Conservation (phyloP, 1,139 yeast genomes). For the Candida mesenterica region DNA sequence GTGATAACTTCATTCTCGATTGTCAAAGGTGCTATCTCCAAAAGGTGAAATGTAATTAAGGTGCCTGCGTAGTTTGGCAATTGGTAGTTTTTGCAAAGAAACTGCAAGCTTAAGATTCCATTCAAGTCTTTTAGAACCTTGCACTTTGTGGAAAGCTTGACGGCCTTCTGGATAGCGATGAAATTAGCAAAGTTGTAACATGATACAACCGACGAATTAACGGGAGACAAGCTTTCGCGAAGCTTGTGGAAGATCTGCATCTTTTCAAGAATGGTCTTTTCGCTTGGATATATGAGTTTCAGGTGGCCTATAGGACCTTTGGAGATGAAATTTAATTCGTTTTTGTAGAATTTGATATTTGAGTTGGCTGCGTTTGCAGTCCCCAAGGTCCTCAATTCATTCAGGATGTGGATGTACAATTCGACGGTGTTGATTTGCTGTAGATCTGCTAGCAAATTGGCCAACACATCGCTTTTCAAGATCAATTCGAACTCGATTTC, state of each 20-base stretch:
- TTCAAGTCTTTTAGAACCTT: slow-evolving; percentile 56
- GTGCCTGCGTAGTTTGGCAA: slow-evolving; percentile 52
- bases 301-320: slow-evolving; percentile 68
- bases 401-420: slow-evolving; percentile 48
- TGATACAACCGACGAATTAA: slow-evolving; percentile 27
- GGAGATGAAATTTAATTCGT: slow-evolving; percentile 55
- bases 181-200: slow-evolving; percentile 55
- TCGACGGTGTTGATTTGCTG: slow-evolving; percentile 62
- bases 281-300: slow-evolving; percentile 66
- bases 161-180: slow-evolving; percentile 52
- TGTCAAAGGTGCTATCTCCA: slow-evolving; percentile 39
- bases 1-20: slow-evolving; percentile 17
- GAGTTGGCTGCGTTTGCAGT: slow-evolving; percentile 6
- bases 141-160: slow-evolving; percentile 57
- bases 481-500: slow-evolving; percentile 62
- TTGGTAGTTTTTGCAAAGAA: slow-evolving; percentile 37
- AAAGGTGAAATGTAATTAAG: slow-evolving; percentile 57
- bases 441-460: slow-evolving; percentile 65
- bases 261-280: slow-evolving; percentile 57
- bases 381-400: slow-evolving; percentile 18
- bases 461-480: slow-evolving; percentile 61
- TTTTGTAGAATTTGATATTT: slow-evolving; percentile 18
- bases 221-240: slow-evolving; percentile 17
- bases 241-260: slow-evolving; percentile 20
- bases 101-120: slow-evolving; percentile 52